Evolutionary conservation across 495 filamentous ascomycete species (phyloP).

Genomic region (Usnea hakonensis): DNA sequence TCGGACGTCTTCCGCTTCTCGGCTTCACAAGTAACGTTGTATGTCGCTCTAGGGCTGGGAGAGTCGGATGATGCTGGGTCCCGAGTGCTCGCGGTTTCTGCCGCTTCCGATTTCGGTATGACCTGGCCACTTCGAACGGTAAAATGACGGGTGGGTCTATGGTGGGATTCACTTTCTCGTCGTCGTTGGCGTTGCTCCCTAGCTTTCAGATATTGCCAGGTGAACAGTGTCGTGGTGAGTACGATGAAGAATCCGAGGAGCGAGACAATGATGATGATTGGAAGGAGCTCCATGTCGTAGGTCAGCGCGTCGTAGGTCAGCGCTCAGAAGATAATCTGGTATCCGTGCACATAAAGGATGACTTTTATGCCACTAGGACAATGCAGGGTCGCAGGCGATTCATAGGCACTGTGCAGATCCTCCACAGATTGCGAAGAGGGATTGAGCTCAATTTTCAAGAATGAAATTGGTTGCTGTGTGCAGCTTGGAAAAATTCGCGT

Average conservation of each 20-base stretch:
- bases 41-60: constrained; percentile 9
- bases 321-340: not conserved
- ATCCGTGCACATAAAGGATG: constrained; percentile 3
- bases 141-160: constrained; percentile 18
- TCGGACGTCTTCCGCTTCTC: not conserved
- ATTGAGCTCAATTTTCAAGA: not conserved
- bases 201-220: constrained; percentile 18
- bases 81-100: constrained; percentile 17
- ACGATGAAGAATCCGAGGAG: constrained; percentile 23
- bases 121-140: constrained; percentile 23
- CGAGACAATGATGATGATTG: constrained; percentile 24
- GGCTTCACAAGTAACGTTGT: constrained; percentile 11
- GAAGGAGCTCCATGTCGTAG: constrained; percentile 21
- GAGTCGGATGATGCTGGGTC: constrained; percentile 20
- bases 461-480: not conserved
- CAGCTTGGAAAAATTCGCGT: not conserved
- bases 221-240: constrained; percentile 18
- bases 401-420: not conserved
- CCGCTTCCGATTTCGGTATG: constrained; percentile 17
- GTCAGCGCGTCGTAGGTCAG: constrained; percentile 11
- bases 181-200: constrained; percentile 10
- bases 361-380: constrained; percentile 3
- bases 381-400: not conserved
- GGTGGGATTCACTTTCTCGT: constrained; percentile 3
- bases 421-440: not conserved